Evolutionary conservation across 2,329 filamentous ascomycete species (phyloP).

Genomic region (Penicillium griseofulvum): DNA sequence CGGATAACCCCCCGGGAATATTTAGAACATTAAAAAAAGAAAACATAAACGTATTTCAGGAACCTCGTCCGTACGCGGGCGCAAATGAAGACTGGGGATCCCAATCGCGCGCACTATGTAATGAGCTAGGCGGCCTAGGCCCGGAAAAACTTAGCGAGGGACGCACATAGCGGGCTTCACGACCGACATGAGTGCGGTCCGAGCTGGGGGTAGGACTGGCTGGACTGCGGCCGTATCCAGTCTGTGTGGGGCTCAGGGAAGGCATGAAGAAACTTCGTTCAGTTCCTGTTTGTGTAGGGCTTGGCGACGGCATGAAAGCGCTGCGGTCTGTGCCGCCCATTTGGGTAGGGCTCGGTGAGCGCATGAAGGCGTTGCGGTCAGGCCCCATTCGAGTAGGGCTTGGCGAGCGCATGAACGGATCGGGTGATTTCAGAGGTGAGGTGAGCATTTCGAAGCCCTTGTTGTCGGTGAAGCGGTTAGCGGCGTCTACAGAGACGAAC

Average conservation of each 20-base stretch:
- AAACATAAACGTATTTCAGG: background rate
- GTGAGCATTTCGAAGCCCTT: constrained; percentile 78
- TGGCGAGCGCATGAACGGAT: constrained; percentile 24
- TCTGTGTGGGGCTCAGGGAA: constrained; percentile 17
- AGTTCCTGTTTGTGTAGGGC: constrained; percentile 10
- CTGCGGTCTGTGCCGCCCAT: constrained; percentile 8
- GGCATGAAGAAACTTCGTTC: constrained; percentile 6
- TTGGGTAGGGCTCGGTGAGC: constrained; percentile 19
- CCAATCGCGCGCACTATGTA: constrained; percentile 33
- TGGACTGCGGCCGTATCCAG: constrained; percentile 19
- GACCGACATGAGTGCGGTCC: constrained; percentile 35
- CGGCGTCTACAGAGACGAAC: constrained; percentile 85
- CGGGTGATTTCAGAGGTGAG: constrained; percentile 34
- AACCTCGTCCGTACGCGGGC: constrained; percentile 10
- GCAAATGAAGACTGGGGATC: constrained; percentile 40
- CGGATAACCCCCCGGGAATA: background rate
- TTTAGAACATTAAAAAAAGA: background rate
- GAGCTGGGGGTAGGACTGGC: constrained; percentile 22
- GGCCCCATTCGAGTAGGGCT: constrained; percentile 13
- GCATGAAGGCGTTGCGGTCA: constrained; percentile 13
- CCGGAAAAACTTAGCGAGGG: constrained; percentile 50
- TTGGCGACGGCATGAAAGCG: constrained; percentile 21
- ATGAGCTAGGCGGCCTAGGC: constrained; percentile 43
- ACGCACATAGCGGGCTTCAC: constrained; percentile 47
- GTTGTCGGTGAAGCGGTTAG: constrained; percentile 60